Evolutionary conservation across 2,329 filamentous ascomycete species (phyloP), one percentile per base, ranked within the genome.

Genomic region (Colletotrichum phormii): DNA sequence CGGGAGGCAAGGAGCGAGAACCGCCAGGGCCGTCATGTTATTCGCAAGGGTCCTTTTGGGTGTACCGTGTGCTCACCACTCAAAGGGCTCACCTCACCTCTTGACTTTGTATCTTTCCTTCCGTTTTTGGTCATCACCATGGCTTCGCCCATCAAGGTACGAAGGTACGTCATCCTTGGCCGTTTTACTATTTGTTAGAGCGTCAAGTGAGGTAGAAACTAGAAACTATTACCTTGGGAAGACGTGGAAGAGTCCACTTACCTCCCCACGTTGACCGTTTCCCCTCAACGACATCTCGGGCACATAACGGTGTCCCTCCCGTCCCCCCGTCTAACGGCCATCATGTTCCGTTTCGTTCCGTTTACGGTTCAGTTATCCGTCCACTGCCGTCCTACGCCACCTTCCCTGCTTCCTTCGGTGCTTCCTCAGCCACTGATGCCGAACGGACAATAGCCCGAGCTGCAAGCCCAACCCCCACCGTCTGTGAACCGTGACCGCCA

Each of bases 391-490:
- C 88, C 1, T 88, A 63, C 88, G 0, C 83, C 90, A 49, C 89
- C 88, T 2, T 89, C 88, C 0, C 89, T 3, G 86, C 90, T 57
- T 88, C 84, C n/a, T 87, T 87, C 0, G 87, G 37, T 42, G 88
- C 12, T 35, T 18, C 51, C 24, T 29, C 54, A 64, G 29, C 60
- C 62, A 59, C 54, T 66, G 42, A 51, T 55, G 59, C 66, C 60
- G 70, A 37, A 72, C 59, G 55, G 70, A 51, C 60, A 53, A n/a
- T 70, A 55, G 66, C 60, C 66, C 60, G 46, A 60, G 66, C 49
- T 64, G 22, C 59, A 18, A 49, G 33, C 67, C 70, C 70, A 72
- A 61, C 70, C 70, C 70, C 66, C 60, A 70, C 66, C 70, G 66
- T 72, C 65, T 57, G 35, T 70, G 70, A 61, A 57, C 70, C 46